Evolutionary conservation across 768 basidiomycete species (phyloP).

Genomic region (Suillus americanus): DNA sequence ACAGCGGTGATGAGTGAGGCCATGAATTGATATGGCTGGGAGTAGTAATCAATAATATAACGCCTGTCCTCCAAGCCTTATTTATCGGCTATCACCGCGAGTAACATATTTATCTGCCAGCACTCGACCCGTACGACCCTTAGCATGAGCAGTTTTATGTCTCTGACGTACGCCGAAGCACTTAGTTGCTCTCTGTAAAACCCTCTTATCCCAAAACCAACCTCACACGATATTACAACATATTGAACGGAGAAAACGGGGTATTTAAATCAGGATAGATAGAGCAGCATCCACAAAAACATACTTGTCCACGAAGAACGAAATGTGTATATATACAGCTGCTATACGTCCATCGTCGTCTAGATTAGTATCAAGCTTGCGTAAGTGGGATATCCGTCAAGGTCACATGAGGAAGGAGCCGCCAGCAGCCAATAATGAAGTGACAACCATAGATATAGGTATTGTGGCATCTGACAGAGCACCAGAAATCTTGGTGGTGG

Average conservation of each 20-base stretch:
- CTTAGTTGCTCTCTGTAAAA: neutral
- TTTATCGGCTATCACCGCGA: conserved; percentile 15
- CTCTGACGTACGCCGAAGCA: neutral
- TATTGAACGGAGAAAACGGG: conserved; percentile 10
- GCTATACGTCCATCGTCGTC: conserved; percentile 13
- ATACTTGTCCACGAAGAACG: conserved; percentile 13
- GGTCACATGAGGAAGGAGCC: conserved; percentile 19
- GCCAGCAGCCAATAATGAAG: conserved; percentile 15
- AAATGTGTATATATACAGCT: conserved; percentile 22
- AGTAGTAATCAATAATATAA: neutral
- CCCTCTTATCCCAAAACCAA: neutral
- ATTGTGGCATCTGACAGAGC: conserved; percentile 14
- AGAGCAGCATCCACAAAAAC: conserved; percentile 12
- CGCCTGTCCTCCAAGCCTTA: neutral
- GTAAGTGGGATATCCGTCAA: conserved; percentile 10
- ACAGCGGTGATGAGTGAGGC: conserved; percentile 47
- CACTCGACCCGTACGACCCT: neutral
- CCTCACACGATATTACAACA: neutral
- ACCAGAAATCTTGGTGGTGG: conserved; percentile 9
- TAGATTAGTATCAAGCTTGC: conserved; percentile 22
- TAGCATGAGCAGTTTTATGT: no score
- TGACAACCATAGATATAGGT: conserved; percentile 13
- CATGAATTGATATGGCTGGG: conserved; percentile 35
- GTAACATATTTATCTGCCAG: neutral
- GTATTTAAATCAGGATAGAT: neutral